Percentiles rank a stretch among this genome's conserved stretches.
phyloP scores from a whole-genome alignment of 139 green algal species.

The Closterium sp. region DNA sequence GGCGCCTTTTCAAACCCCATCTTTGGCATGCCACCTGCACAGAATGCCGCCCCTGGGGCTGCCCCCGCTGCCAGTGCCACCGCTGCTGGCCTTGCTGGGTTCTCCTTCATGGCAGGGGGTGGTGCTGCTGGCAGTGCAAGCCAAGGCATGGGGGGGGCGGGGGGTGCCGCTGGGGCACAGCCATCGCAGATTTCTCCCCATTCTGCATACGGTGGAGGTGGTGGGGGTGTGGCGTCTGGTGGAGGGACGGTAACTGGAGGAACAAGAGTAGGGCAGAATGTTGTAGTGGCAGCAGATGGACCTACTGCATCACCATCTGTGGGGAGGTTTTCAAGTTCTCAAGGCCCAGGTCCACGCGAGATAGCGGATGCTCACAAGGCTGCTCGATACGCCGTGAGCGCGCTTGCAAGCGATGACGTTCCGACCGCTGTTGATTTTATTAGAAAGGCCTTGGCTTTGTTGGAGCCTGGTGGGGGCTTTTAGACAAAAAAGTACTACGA shows the following conservation, averaged over 20 bases:
- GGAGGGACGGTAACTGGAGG: too few relatives aligned
- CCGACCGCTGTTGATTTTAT: constrained; percentile 51
- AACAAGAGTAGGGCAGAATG: background rate
- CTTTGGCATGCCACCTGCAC: background rate
- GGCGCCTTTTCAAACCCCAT: background rate
- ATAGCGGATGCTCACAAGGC: constrained; percentile 53
- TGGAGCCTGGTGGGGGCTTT: background rate
- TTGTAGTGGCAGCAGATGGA: background rate
- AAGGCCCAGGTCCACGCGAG: background rate
- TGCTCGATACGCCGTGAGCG: constrained; percentile 50
- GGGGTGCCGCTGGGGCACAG: background rate
- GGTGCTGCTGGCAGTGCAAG: background rate
- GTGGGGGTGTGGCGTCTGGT: background rate
- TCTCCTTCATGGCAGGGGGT: background rate
- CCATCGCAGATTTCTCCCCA: background rate
- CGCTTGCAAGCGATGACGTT: constrained; percentile 55
- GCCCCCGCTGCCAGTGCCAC: background rate
- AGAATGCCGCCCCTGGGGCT: background rate
- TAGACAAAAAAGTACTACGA: background rate
- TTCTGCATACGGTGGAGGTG: background rate
- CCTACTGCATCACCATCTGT: background rate
- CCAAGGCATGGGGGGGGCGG: background rate
- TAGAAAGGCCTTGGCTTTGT: constrained; percentile 12
- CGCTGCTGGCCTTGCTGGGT: background rate
- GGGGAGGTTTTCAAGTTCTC: background rate